Base-by-base conservation (phyloP, 2,329 filamentous ascomycete genomes). In the Cladosporium sp. region DNA sequence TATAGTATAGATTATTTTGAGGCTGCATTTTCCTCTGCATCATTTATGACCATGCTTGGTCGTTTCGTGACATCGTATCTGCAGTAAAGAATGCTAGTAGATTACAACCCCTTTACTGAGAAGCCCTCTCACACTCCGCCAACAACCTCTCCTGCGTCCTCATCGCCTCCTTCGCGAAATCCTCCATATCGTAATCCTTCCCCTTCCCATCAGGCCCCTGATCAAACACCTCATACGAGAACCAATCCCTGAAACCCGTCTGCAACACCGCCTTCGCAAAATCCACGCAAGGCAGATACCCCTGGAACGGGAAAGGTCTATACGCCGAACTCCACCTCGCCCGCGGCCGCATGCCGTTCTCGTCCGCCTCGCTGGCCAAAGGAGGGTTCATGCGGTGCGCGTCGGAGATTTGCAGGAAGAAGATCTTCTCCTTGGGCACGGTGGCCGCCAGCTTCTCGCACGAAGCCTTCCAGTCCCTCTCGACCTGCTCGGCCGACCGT, bases 221-320 rank as follows among this genome's bases (percentile, higher is more conserved):
- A 63, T 88, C 84, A 64, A 88, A 89, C 0, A 88, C 80, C 65
- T 89, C 85, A 52, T 86, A 79, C 0, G 80, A 84, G 54, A 88
- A 78, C 79, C 80, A 88, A 0, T 78, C 79, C 37, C 79, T 68
- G 54, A 86, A 86, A 0, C 86, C 85, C 0, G 86, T 89, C 50
- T 71, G 71, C 20, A 89, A 63, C 1, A 90, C 84, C 2, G 85
- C 85, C 53, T 72, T 75, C 1, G 83, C 70, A 48, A 89, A 82
- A 42, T 83, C 79, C 9, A 77, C 73, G 19, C 88, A 78, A 0
- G 85, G 86, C 30, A 91, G 65, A 62, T 88, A 89, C 0, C 86
- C 87, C 51, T 84, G 77, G 57, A 81, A 88, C 0, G 86, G 85
- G 52, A 88, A 65, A 0, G 86, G 85, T 18, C 87, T 71, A 54